A percentile compares a stretch with the other conserved stretches of the same genome.
Conservation (phyloP, 2,329 filamentous ascomycete species). For the Cercospora citrullina region DNA sequence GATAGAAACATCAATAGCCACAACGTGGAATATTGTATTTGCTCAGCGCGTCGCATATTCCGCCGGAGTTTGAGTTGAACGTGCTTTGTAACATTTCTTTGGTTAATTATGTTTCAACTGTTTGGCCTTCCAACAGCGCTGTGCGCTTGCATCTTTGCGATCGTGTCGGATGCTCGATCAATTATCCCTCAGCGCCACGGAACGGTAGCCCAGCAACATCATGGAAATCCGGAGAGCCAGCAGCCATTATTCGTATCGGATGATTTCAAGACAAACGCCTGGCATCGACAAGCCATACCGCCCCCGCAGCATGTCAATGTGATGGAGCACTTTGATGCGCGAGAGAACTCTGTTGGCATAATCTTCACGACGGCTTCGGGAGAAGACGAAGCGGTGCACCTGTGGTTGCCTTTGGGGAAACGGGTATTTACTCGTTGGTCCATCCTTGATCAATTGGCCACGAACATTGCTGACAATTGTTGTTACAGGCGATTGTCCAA, state of each 20-base stretch:
- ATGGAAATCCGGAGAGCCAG: background rate
- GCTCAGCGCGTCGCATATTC: background rate
- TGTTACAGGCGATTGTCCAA: slow-evolving; percentile 31
- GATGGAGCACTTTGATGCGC: slow-evolving; percentile 27
- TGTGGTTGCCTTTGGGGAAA: slow-evolving; percentile 37
- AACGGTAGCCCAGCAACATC: background rate
- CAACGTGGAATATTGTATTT: background rate
- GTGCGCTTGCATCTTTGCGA: slow-evolving; percentile 2
- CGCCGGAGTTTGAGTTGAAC: background rate
- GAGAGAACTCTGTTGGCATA: slow-evolving; percentile 35
- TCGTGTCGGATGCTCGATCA: slow-evolving; percentile 5
- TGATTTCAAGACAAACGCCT: background rate
- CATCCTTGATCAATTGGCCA: background rate
- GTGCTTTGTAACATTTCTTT: background rate
- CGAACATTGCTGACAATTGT: background rate
- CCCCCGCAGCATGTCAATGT: slow-evolving; percentile 3
- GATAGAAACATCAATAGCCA: background rate
- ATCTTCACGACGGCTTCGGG: slow-evolving; percentile 29
- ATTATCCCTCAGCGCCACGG: background rate
- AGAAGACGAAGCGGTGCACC: slow-evolving; percentile 29
- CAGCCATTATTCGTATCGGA: background rate
- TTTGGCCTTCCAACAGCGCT: background rate
- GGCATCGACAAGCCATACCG: background rate
- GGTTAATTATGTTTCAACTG: background rate
- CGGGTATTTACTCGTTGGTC: slow-evolving; percentile 33